Evolutionary conservation across 305 asterid species (phyloP).

Genomic region (Plantago lanceolata): DNA sequence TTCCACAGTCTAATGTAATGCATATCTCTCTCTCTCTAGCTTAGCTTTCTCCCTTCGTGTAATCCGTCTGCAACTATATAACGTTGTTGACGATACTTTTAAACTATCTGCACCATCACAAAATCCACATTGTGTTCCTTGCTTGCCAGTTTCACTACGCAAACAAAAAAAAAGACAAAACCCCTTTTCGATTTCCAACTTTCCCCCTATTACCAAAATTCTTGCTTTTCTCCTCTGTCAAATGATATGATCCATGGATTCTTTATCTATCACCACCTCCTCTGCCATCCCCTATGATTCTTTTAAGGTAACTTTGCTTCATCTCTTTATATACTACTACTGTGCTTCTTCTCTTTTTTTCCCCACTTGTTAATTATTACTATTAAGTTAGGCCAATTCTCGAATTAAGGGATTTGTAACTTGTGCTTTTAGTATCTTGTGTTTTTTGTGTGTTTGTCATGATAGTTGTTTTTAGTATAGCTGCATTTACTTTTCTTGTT

Average conservation of each 20-base stretch:
- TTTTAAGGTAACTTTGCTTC: slow-evolving; percentile 46
- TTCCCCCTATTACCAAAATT: background rate
- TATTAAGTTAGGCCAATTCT: too few species aligned
- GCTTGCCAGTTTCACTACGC: background rate
- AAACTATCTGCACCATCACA: background rate
- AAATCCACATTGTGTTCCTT: background rate
- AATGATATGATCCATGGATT: slow-evolving; percentile 42
- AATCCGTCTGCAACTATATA: slow-evolving; percentile 31
- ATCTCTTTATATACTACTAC: too few species aligned
- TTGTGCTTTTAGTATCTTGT: too few species aligned
- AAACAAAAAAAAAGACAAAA: background rate
- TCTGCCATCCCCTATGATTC: slow-evolving; percentile 36
- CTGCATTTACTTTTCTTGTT: slow-evolving; percentile 31
- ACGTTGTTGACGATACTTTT: slow-evolving; percentile 18
- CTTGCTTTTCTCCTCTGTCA: background rate
- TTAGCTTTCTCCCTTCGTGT: slow-evolving; percentile 8
- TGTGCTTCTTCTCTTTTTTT: too few species aligned
- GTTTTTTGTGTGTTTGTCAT: slow-evolving; percentile 9
- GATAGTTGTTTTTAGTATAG: slow-evolving; percentile 12
- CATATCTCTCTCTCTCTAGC: slow-evolving; percentile 22
- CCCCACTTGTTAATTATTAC: too few species aligned
- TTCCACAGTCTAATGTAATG: too few species aligned
- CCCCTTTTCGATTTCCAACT: slow-evolving; percentile 4
- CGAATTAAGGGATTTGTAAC: too few species aligned
- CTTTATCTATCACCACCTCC: slow-evolving; percentile 36